Conservation (phyloP, 2,329 filamentous ascomycete species). For the Parafenestella ontariensis region DNA sequence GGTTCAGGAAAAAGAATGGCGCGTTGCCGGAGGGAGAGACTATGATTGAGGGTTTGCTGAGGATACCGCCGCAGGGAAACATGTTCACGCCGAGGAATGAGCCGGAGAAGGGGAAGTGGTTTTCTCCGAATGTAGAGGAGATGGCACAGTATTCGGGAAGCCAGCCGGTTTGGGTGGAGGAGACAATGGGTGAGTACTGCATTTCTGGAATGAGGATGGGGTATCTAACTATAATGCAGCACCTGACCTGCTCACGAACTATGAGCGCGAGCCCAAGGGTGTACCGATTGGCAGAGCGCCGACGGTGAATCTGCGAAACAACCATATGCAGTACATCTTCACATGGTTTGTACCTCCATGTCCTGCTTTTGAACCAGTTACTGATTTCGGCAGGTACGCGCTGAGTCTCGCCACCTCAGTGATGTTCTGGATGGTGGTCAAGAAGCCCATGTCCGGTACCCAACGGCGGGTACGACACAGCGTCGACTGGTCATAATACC, state of each 20-base stretch:
- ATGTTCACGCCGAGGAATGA: slow-evolving; percentile 93
- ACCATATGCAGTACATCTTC: slow-evolving; percentile 98
- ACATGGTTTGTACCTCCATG: slow-evolving; percentile 75
- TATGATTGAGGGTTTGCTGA: slow-evolving; percentile 80
- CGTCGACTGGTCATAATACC: slow-evolving; percentile 69
- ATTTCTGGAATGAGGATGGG: slow-evolving; percentile 6
- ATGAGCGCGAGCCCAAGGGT: slow-evolving; percentile 78
- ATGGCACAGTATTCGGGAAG: slow-evolving; percentile 86
- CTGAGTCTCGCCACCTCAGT: slow-evolving; percentile 83
- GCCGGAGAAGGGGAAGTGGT: slow-evolving; percentile 84
- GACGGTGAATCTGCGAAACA: slow-evolving; percentile 93
- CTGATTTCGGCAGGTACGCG: slow-evolving; percentile 73
- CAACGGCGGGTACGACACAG: slow-evolving; percentile 77
- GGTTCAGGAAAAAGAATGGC: slow-evolving; percentile 60
- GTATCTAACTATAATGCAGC: slow-evolving; percentile 59
- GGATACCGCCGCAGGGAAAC: slow-evolving; percentile 96
- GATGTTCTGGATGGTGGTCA: slow-evolving; percentile 96
- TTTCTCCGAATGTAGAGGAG: slow-evolving; percentile 91
- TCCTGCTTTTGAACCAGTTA: not conserved
- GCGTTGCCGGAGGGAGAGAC: slow-evolving; percentile 75
- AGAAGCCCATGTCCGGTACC: slow-evolving; percentile 79
- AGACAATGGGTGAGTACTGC: slow-evolving; percentile 79
- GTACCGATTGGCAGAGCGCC: slow-evolving; percentile 87
- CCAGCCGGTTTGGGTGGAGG: slow-evolving; percentile 92
- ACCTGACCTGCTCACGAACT: slow-evolving; percentile 77